Percentiles rank a stretch among this genome's conserved stretches.
Conservation (phyloP, 192 early-diverging fungal genomes). For the Phlyctochytrium planicorne region DNA sequence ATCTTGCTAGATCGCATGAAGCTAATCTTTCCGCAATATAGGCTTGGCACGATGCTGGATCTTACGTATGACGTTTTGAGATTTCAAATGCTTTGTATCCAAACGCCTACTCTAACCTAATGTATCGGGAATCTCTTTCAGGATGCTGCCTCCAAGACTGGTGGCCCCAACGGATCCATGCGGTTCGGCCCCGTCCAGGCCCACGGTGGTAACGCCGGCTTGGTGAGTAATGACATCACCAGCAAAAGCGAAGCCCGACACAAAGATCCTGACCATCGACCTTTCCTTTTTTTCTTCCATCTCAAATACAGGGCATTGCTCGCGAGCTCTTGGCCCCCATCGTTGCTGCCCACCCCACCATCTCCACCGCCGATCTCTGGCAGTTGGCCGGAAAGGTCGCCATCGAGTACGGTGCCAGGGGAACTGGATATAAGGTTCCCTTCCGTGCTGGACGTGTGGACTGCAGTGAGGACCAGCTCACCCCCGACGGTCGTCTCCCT, state of each 20-base stretch:
- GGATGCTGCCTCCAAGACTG: constrained; percentile 27
- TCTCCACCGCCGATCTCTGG: constrained; percentile 58
- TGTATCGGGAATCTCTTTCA: too few species aligned
- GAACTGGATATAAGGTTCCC: not conserved
- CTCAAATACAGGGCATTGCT: constrained; percentile 1
- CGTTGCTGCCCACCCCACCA: constrained; percentile 44
- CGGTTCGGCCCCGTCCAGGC: constrained; percentile 23
- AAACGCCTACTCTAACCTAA: too few species aligned
- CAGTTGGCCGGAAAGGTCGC: constrained; percentile 59
- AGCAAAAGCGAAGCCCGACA: not conserved
- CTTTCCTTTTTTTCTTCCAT: too few species aligned
- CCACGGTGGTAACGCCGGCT: constrained; percentile 45
- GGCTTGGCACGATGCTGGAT: constrained; percentile 54
- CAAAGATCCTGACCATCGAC: not conserved
- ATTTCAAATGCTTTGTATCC: too few species aligned
- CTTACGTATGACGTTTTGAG: too few species aligned
- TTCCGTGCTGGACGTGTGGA: constrained; percentile 34
- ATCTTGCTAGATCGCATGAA: too few species aligned
- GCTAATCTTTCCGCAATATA: too few species aligned
- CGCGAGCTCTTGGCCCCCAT: constrained; percentile 41
- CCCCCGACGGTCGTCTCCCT: constrained; percentile 18
- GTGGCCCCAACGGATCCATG: constrained; percentile 51
- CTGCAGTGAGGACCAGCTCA: constrained; percentile 7
- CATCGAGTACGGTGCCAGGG: constrained; percentile 41
- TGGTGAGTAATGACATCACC: not conserved